A percentile compares a stretch with the other conserved stretches of the same genome.
Evolutionary conservation across 192 early-diverging fungal species (phyloP).

Genomic region (Coemansia sp.): DNA sequence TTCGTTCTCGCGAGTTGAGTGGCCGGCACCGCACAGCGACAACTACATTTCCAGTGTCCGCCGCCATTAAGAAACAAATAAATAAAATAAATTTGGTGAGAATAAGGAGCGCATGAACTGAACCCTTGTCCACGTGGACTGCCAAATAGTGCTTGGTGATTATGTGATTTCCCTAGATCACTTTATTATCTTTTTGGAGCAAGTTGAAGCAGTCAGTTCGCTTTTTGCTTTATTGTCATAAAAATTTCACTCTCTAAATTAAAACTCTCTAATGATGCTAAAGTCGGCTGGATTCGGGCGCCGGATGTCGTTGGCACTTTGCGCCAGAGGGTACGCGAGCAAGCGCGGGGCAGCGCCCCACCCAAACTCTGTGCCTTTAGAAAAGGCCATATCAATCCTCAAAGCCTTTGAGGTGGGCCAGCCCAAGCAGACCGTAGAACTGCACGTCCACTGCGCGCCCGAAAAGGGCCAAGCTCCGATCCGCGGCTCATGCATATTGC

Average conservation of each 20-base stretch:
- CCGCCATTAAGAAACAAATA: slow-evolving; percentile 2
- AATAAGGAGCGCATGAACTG: neutral
- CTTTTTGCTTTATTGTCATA: neutral
- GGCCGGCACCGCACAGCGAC: slow-evolving; percentile 82
- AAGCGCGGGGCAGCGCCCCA: slow-evolving; percentile 27
- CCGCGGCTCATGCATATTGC: slow-evolving; percentile 76
- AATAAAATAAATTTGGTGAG: neutral
- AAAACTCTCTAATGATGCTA: neutral
- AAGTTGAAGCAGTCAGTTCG: neutral
- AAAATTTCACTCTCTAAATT: neutral
- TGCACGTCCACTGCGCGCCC: slow-evolving; percentile 70
- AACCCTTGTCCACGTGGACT: neutral
- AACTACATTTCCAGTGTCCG: slow-evolving; percentile 50
- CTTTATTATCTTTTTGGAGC: neutral
- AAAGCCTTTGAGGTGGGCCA: slow-evolving; percentile 70
- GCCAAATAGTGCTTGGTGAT: neutral
- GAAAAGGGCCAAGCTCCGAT: slow-evolving; percentile 82
- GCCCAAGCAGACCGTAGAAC: slow-evolving; percentile 62
- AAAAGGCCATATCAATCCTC: slow-evolving; percentile 57
- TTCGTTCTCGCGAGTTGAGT: slow-evolving; percentile 69
- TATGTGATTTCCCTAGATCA: neutral
- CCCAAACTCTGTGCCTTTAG: slow-evolving; percentile 56
- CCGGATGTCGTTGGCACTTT: neutral
- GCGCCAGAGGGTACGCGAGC: slow-evolving; percentile 16
- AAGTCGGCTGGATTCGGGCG: slow-evolving; percentile 3